Percentiles rank a stretch among this genome's conserved stretches.
Conservation (phyloP, 257 asterid genomes). For the Ligustrum vulgare region DNA sequence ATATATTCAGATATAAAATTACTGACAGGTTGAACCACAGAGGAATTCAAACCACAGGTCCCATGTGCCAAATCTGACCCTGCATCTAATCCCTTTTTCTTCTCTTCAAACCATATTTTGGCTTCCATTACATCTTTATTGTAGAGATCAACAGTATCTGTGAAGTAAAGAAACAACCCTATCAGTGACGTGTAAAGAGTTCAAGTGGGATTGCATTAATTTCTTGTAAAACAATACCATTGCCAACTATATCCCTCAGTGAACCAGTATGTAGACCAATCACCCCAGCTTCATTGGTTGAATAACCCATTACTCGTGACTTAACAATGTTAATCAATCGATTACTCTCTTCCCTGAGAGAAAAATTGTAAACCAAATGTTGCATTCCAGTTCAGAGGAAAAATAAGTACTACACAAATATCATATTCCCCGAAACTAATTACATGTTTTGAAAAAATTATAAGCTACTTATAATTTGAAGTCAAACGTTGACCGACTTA, state of each 20-base stretch:
- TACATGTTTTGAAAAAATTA: no score
- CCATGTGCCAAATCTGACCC: slow-evolving; percentile 40
- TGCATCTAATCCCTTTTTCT: slow-evolving; percentile 52
- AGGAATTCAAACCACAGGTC: slow-evolving; percentile 31
- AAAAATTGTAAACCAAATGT: slow-evolving; percentile 16
- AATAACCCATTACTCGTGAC: slow-evolving; percentile 61
- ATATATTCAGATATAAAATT: not conserved
- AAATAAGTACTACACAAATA: not conserved
- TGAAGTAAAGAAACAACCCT: slow-evolving; percentile 17
- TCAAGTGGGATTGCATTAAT: slow-evolving; percentile 4
- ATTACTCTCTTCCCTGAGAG: slow-evolving; percentile 74
- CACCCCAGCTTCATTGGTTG: slow-evolving; percentile 40
- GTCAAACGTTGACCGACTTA: no score
- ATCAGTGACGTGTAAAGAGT: slow-evolving; percentile 20
- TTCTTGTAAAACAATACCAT: slow-evolving; percentile 39
- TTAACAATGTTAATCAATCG: slow-evolving; percentile 53
- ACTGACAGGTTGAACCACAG: slow-evolving; percentile 43
- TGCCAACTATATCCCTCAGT: slow-evolving; percentile 31
- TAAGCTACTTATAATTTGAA: no score
- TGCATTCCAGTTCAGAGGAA: slow-evolving; percentile 3
- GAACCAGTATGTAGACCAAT: slow-evolving; percentile 28
- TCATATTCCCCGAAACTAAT: no score
- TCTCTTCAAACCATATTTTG: slow-evolving; percentile 69
- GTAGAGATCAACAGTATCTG: slow-evolving; percentile 48
- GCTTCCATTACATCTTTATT: slow-evolving; percentile 68